Percentiles rank a stretch among this genome's conserved stretches.
These are phyloP conservation scores for Thymus mandschuricus DNA, from an alignment of 257 asterid genomes.

Conservation along the genomic window DNA sequence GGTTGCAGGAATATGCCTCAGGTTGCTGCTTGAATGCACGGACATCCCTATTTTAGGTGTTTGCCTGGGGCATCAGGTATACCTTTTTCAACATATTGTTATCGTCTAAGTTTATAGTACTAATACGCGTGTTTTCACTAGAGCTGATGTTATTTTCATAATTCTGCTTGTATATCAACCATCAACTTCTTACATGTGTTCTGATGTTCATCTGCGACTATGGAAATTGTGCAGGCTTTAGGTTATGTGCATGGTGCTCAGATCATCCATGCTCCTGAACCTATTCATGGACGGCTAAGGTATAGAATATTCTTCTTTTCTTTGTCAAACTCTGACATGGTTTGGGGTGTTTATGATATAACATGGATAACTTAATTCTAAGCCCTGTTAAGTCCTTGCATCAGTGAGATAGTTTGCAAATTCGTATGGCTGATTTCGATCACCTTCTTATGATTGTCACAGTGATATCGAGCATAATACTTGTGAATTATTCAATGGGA, in stretches of 20 bases:
- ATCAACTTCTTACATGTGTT: constrained; percentile 4
- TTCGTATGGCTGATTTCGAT: constrained; percentile 11
- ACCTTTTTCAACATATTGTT: constrained; percentile 7
- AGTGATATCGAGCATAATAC: constrained; percentile 84
- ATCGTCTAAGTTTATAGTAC: constrained; percentile 3
- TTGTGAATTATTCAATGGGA: constrained; percentile 71
- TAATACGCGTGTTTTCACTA: constrained; percentile 4
- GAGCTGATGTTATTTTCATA: constrained; percentile 1
- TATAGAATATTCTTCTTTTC: constrained; percentile 23
- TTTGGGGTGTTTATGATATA: not conserved
- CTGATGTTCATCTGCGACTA: constrained; percentile 23
- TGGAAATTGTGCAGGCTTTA: constrained; percentile 65
- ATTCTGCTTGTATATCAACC: constrained; percentile 13
- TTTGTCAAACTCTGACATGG: not conserved
- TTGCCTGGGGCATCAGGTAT: constrained; percentile 99
- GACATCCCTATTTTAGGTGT: constrained; percentile 97
- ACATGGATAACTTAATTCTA: not conserved
- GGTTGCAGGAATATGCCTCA: constrained; percentile 81
- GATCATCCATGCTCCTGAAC: constrained; percentile 82
- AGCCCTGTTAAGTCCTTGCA: not conserved
- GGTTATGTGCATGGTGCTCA: constrained; percentile 95
- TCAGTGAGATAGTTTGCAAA: constrained; percentile 4
- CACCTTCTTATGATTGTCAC: constrained; percentile 35
- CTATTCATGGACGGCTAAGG: constrained; percentile 98
- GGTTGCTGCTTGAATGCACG: constrained; percentile 82